Base-by-base conservation (phyloP, 2,329 filamentous ascomycete species). In the Exophiala spinifera region DNA sequence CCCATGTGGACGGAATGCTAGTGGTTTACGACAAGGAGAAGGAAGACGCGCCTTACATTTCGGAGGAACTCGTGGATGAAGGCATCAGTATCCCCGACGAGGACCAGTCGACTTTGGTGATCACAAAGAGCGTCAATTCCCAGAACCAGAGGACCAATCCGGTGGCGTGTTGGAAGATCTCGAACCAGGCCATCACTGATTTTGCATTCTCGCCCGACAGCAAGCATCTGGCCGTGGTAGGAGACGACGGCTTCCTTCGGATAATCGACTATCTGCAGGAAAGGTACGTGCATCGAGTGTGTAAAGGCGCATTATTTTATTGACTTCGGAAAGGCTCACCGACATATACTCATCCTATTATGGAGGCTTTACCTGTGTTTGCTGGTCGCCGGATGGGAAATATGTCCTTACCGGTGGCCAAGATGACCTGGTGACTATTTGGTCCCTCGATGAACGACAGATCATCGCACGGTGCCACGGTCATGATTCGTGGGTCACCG, bases 1-100 rank as follows among this genome's bases (percentile, higher is more conserved):
- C 91, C 10, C 91, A 97, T 69, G 88, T 90, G 78, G 91, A 99
- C 66, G 94, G 94, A 1, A 87, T 87, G 2, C 72, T 99, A 42
- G 82, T 99, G 2, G 90, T 97, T 1, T 99, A 97, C 64, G 94
- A 99, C 72, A 99, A 97, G 72, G 91, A 96, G 67, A 96, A 94
- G 69, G 91, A 96, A 61, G 91, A 96, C 68, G 85, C 86, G 0
- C 78, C 84, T 1, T 94, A 96, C 65, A 78, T 83, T 2, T 80
- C 87, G 0, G 90, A 95, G 67, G 80, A 87, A 31, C 77, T 82
- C 58, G 55, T 48, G 15, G 64, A 59, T 63, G 68, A 63, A 61
- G 59, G 42, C 66, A 62, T 46, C 63, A 69, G 23, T 69, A 70
- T 56, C 31, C 59, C 64, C 17, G 71, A 68, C 31, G 66, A 66